Evolutionary conservation across 192 early-diverging fungal genomes (phyloP).

Genomic region (Umbelopsis vinacea): DNA sequence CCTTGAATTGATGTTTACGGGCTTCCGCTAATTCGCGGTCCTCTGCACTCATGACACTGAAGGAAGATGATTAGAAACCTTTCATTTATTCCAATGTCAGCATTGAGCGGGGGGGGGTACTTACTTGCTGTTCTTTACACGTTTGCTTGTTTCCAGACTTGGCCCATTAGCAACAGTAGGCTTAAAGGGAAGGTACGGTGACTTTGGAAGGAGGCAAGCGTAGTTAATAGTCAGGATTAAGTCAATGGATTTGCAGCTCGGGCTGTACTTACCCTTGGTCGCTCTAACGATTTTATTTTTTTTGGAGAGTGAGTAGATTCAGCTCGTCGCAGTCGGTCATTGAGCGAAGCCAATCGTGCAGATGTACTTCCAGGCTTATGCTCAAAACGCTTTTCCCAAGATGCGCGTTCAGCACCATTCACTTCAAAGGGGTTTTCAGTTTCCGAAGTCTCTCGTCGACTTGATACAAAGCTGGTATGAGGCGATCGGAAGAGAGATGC

Average conservation of each 20-base stretch:
- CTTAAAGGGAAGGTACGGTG: slow-evolving; percentile 3
- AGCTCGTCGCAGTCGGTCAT: background rate
- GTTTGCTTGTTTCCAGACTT: slow-evolving; percentile 14
- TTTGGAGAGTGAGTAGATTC: background rate
- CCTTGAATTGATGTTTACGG: slow-evolving; percentile 15
- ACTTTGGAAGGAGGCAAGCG: background rate
- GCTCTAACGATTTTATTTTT: background rate
- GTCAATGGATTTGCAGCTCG: background rate
- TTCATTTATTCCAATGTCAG: background rate
- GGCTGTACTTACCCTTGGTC: background rate
- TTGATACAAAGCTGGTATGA: background rate
- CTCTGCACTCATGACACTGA: slow-evolving; percentile 17
- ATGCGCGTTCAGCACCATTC: background rate
- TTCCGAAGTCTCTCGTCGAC: background rate
- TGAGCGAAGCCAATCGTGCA: slow-evolving; percentile 8
- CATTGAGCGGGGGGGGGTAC: background rate
- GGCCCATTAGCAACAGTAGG: background rate
- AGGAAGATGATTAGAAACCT: background rate
- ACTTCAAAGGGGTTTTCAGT: slow-evolving; percentile 9
- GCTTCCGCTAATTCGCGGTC: slow-evolving; percentile 24
- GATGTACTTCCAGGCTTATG: background rate
- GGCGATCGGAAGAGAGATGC: background rate
- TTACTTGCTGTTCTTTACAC: slow-evolving; percentile 18
- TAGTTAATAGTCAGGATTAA: no score
- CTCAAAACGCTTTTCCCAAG: background rate